A percentile compares a stretch with the other conserved stretches of the same genome.
Conservation (phyloP, 2,329 filamentous ascomycete genomes). For the Aspergillus calidoustus region DNA sequence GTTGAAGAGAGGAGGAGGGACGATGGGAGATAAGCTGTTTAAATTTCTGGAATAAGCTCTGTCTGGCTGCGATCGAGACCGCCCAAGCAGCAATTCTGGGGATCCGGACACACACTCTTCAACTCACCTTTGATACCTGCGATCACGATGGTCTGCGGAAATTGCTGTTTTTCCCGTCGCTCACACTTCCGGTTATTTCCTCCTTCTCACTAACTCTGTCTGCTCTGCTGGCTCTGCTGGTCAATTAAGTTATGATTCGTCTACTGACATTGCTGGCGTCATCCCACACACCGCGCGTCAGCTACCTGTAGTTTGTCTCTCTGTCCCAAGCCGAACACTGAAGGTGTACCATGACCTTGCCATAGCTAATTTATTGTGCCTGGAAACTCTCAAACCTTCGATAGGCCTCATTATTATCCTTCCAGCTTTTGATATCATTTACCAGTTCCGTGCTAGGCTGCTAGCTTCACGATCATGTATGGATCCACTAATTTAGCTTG, state of each 20-base stretch:
- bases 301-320: neutral
- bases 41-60: too few relatives aligned
- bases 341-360: too few relatives aligned
- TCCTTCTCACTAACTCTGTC: neutral
- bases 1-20: slow-evolving; percentile 6
- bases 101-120: too few relatives aligned
- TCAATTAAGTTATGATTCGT: neutral
- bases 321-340: too few relatives aligned
- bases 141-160: neutral
- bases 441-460: slow-evolving; percentile 7
- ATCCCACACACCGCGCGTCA: neutral
- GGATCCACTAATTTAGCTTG: slow-evolving; percentile 13
- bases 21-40: slow-evolving; percentile 7
- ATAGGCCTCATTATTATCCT: neutral
- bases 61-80: too few relatives aligned
- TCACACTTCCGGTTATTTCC: neutral
- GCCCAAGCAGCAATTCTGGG: too few relatives aligned
- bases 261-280: neutral
- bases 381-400: neutral
- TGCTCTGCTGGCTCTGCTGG: neutral
- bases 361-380: neutral
- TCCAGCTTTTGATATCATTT: neutral
- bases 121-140: neutral
- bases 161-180: neutral
- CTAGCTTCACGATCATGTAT: slow-evolving; percentile 10